phyloP scores from a whole-genome alignment of 352 stramenopile genomes.

The Globisporangium orthogonon region DNA sequence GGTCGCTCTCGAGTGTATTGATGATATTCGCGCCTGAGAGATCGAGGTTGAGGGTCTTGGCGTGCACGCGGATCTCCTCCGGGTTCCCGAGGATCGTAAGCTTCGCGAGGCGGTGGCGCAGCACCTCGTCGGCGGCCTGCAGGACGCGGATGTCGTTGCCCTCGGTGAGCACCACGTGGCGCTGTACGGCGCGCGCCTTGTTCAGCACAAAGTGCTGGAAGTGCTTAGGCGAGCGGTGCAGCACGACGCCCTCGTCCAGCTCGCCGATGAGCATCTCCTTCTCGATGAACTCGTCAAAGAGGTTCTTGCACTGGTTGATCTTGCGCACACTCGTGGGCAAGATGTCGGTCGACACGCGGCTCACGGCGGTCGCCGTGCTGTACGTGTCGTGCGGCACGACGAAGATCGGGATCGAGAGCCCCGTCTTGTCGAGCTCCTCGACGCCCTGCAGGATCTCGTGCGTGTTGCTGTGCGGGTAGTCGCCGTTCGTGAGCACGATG shows the following conservation, averaged over 20 bases:
- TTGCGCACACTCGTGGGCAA: constrained; percentile 63
- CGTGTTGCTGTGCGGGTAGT: constrained; percentile 67
- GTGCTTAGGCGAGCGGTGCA: constrained; percentile 72
- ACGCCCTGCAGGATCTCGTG: constrained; percentile 69
- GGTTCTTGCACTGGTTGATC: constrained; percentile 54
- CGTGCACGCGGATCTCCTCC: constrained; percentile 55
- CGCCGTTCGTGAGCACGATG: constrained; percentile 73
- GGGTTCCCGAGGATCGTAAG: constrained; percentile 76
- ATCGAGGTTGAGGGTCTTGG: constrained; percentile 64
- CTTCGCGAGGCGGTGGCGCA: constrained; percentile 58
- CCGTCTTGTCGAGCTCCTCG: constrained; percentile 53
- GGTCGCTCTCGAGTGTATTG: constrained; percentile 34
- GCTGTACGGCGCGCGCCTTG: constrained; percentile 62
- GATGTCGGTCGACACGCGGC: constrained; percentile 57
- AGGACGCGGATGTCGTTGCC: constrained; percentile 78
- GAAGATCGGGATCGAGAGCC: constrained; percentile 71
- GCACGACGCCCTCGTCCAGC: constrained; percentile 50
- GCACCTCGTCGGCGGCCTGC: constrained; percentile 66
- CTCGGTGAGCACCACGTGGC: constrained; percentile 82
- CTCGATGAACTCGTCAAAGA: constrained; percentile 63
- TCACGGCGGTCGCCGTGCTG: constrained; percentile 45
- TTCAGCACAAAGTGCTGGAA: constrained; percentile 84
- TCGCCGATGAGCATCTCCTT: constrained; percentile 63
- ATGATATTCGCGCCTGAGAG: constrained; percentile 57
- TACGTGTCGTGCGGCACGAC: constrained; percentile 62